Percentiles rank a stretch among this genome's conserved stretches.
These are phyloP conservation scores for Neophaeococcomyces aloes DNA, from an alignment of 2,329 filamentous ascomycete species.

Conservation along the genomic window DNA sequence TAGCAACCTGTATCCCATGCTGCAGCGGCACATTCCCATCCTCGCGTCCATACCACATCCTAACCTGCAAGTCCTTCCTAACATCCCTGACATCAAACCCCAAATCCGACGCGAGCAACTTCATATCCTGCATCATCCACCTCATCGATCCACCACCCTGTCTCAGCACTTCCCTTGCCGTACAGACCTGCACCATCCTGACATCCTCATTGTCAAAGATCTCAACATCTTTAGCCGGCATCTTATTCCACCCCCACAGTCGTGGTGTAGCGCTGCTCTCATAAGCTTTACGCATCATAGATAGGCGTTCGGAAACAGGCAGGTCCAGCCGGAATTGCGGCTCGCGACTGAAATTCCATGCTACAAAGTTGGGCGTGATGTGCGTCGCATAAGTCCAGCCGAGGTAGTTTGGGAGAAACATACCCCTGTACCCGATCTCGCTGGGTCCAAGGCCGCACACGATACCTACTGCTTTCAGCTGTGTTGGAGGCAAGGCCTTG, in stretches of 20 bases:
- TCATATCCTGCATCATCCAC: constrained; percentile 23
- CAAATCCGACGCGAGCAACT: constrained; percentile 21
- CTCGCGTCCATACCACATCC: constrained; percentile 29
- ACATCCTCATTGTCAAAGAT: constrained; percentile 13
- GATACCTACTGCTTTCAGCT: constrained; percentile 7
- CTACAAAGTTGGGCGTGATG: constrained; percentile 17
- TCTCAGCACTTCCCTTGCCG: constrained; percentile 20
- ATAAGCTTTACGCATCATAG: constrained; percentile 7
- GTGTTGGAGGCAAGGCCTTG: constrained; percentile 25
- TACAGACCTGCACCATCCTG: neutral
- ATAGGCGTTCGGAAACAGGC: constrained; percentile 23
- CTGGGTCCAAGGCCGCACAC: constrained; percentile 24
- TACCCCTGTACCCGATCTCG: constrained; percentile 28
- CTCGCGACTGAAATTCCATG: constrained; percentile 23
- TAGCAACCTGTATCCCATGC: constrained; percentile 26
- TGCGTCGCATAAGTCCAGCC: constrained; percentile 26
- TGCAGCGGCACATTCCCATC: constrained; percentile 27
- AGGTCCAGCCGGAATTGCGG: constrained; percentile 24
- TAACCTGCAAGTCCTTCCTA: constrained; percentile 26
- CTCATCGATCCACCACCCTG: constrained; percentile 24
- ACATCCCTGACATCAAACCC: constrained; percentile 30
- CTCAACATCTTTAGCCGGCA: constrained; percentile 20
- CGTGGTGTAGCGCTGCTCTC: neutral
- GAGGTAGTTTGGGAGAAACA: constrained; percentile 19
- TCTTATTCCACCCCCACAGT: too few species aligned